phyloP scores from a whole-genome alignment of 192 early-diverging fungal species.

The Geranomyces variabilis region DNA sequence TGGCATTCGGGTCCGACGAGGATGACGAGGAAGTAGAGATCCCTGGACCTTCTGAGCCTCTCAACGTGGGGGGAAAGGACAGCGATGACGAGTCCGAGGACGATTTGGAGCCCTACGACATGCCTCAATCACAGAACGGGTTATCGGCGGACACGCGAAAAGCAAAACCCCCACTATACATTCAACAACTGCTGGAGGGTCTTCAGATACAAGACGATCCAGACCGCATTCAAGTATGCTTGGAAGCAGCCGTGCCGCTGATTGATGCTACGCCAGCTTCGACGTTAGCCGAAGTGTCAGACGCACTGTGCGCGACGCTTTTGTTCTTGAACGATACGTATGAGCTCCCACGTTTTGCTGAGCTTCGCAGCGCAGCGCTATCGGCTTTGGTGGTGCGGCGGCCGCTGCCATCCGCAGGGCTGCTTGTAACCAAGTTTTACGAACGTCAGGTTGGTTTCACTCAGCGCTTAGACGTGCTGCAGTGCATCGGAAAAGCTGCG shows the following conservation, averaged over 20 bases:
- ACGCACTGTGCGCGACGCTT: neutral
- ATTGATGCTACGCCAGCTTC: neutral
- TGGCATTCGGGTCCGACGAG: neutral
- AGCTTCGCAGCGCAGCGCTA: neutral
- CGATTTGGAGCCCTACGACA: slow-evolving; percentile 13
- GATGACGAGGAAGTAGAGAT: neutral
- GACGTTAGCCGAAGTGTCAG: neutral
- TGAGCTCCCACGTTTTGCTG: slow-evolving; percentile 7
- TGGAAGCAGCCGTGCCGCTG: slow-evolving; percentile 1
- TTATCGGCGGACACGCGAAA: neutral
- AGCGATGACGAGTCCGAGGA: slow-evolving; percentile 8
- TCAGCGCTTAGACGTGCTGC: slow-evolving; percentile 10
- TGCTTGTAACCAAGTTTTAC: slow-evolving; percentile 10
- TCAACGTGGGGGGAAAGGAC: neutral
- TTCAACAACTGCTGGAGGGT: slow-evolving; percentile 12
- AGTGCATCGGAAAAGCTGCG: neutral
- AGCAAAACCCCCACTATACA: slow-evolving; percentile 2
- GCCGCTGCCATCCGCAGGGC: neutral
- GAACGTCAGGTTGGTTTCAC: neutral
- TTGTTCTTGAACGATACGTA: slow-evolving; percentile 17
- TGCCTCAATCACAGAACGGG: neutral
- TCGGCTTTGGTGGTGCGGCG: neutral
- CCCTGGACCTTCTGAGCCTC: neutral
- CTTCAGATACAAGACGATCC: slow-evolving; percentile 10
- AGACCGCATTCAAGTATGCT: slow-evolving; percentile 2